Evolutionary conservation across 176 grass and related monocot species (phyloP), one percentile per base, ranked within the genome.

Genomic region (Rhipidocladum racemiflorum): DNA sequence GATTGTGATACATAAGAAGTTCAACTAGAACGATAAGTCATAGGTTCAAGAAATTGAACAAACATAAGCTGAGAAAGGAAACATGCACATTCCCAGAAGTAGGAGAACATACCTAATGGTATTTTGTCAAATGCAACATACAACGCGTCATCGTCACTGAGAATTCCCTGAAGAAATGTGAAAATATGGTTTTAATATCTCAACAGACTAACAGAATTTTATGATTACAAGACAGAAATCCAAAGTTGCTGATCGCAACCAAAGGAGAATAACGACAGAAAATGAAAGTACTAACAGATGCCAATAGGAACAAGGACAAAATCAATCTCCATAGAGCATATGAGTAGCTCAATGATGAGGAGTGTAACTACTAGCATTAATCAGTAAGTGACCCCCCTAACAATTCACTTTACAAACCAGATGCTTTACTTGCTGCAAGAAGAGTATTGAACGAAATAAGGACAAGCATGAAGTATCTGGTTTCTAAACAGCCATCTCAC

Each of bases 81-180:
- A 86, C 29, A 15, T 18, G 12, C 1, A 43, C 36, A 20, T 67
- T 65, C 74, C 42, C 21, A 44, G 13, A 60, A 84, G 57, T 3
- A 36, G 53, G 28, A 65, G 45, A 59, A 28, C 59, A 43, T 69
- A 84, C 74, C 84, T 79, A 40, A 54, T 56, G 51, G 61, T 7
- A 90, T 68, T 74, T 85, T 70, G 20, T 81, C 65, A 65, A 87
- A 75, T 12, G 55, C 62, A 78, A 69, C 44, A 81, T 81, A 87
- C 49, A 87, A 40, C 35, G n/a, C 36, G 54, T 70, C 89, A 65
- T 87, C 68, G 14, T 87, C 89, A 72, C 75, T 55, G 16, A 29
- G 76, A 84, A 80, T 84, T 75, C 65, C 76, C 81, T 91, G 55
- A 48, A 66, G 10, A 84, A 78, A 57, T 64, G 29, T 44, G 73